Conservation (phyloP, 257 asterid species). For the Penstemon barbatus region DNA sequence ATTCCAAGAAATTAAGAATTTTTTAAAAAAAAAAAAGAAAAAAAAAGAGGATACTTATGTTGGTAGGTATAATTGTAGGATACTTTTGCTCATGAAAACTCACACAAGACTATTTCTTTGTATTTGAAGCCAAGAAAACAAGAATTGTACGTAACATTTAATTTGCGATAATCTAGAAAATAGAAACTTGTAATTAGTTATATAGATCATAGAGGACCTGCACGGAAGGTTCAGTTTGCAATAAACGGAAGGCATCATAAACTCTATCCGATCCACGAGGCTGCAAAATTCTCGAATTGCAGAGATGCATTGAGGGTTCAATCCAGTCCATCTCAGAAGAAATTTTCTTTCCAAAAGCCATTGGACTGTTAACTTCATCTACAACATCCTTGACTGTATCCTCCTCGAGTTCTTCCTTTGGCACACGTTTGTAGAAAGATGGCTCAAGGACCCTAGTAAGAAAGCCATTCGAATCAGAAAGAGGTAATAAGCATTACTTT, state of each 20-base stretch:
- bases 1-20: neutral
- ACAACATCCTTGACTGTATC: conserved; percentile 21
- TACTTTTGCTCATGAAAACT: neutral
- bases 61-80: neutral
- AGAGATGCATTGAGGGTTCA: conserved; percentile 48
- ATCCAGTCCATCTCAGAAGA: conserved; percentile 52
- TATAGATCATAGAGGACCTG: conserved; percentile 43
- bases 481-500: no score
- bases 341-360: conserved; percentile 16
- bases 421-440: conserved; percentile 13
- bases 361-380: conserved; percentile 27
- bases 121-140: neutral
- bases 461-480: conserved; percentile 7
- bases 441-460: conserved; percentile 45
- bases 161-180: no score
- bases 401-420: conserved; percentile 19
- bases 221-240: conserved; percentile 66
- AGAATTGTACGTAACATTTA: no score
- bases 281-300: conserved; percentile 33
- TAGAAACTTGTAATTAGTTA: no score
- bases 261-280: conserved; percentile 44
- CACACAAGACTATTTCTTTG: neutral
- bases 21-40: neutral
- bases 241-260: conserved; percentile 54
- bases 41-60: neutral